phyloP scores from a whole-genome alignment of 495 filamentous ascomycete genomes.

The Aspergillus diversus region DNA sequence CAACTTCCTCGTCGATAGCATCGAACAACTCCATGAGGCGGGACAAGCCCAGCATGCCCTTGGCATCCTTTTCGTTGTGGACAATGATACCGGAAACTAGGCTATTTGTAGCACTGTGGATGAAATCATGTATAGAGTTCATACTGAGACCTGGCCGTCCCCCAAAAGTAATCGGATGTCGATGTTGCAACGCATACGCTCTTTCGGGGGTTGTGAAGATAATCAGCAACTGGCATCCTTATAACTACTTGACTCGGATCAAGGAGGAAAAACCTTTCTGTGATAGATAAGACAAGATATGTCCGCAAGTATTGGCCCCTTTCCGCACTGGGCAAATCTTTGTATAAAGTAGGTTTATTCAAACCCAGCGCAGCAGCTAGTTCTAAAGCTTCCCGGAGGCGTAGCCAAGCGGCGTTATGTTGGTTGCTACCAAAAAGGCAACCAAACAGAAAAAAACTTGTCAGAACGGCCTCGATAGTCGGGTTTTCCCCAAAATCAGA shows the following conservation, averaged over 20 bases:
- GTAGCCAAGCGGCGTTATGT: conserved; percentile 60
- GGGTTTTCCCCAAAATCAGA: conserved; percentile 77
- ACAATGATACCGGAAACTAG: conserved; percentile 49
- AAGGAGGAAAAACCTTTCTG: conserved; percentile 48
- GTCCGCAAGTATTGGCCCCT: conserved; percentile 48
- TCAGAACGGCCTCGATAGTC: conserved; percentile 69
- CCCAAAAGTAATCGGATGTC: conserved; percentile 46
- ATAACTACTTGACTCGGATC: too few relatives aligned
- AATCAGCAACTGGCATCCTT: not conserved
- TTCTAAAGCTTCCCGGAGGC: conserved; percentile 62
- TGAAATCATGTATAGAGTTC: conserved; percentile 43
- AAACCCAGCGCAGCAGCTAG: conserved; percentile 61
- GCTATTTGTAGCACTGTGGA: conserved; percentile 43
- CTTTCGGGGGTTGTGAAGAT: conserved; percentile 30
- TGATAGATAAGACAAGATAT: conserved; percentile 64
- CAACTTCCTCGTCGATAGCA: conserved; percentile 47
- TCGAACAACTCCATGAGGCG: conserved; percentile 49
- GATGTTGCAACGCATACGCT: conserved; percentile 73
- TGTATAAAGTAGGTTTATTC: conserved; percentile 58
- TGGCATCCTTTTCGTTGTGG: conserved; percentile 48
- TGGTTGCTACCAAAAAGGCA: conserved; percentile 71
- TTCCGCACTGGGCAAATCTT: conserved; percentile 44
- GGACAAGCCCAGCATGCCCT: conserved; percentile 48
- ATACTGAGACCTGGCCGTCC: conserved; percentile 43
- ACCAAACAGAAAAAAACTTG: conserved; percentile 80